Percentiles rank a stretch among this genome's conserved stretches.
phyloP scores from a whole-genome alignment of 176 grass and related monocot genomes.

The Poa pratensis region DNA sequence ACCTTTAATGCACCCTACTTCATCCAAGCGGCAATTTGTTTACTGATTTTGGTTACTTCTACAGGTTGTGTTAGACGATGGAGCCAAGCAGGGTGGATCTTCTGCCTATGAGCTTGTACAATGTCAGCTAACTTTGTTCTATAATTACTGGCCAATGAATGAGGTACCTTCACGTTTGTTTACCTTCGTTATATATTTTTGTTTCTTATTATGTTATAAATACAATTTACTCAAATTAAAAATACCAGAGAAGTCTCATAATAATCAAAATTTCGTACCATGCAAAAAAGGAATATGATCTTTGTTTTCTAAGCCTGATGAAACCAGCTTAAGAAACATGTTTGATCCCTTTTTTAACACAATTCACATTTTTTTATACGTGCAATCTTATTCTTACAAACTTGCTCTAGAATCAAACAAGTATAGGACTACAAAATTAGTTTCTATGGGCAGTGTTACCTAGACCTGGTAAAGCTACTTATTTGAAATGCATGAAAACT shows the following conservation, averaged over 20 bases:
- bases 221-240: conserved; percentile 7
- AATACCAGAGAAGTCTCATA: background rate
- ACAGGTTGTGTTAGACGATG: conserved; percentile 66
- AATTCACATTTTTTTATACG: background rate
- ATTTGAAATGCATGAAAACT: background rate
- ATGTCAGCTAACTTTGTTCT: conserved; percentile 82
- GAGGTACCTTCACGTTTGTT: conserved; percentile 55
- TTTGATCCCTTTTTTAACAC: background rate
- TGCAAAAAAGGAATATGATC: background rate
- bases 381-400: conserved; percentile 2
- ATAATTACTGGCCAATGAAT: conserved; percentile 85
- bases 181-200: background rate
- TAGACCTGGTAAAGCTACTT: conserved; percentile 23
- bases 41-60: conserved; percentile 31
- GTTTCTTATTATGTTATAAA: background rate
- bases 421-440: background rate
- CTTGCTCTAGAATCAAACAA: conserved; percentile 23
- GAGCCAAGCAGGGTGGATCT: conserved; percentile 42
- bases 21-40: conserved; percentile 27
- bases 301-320: background rate
- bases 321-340: conserved; percentile 11
- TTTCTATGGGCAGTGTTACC: conserved; percentile 42
- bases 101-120: conserved; percentile 75
- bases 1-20: background rate
- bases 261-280: background rate